Percentiles rank a stretch among this genome's conserved stretches.
phyloP scores from a whole-genome alignment of 2,329 filamentous ascomycete genomes.

The Fusarium decemcellulare region DNA sequence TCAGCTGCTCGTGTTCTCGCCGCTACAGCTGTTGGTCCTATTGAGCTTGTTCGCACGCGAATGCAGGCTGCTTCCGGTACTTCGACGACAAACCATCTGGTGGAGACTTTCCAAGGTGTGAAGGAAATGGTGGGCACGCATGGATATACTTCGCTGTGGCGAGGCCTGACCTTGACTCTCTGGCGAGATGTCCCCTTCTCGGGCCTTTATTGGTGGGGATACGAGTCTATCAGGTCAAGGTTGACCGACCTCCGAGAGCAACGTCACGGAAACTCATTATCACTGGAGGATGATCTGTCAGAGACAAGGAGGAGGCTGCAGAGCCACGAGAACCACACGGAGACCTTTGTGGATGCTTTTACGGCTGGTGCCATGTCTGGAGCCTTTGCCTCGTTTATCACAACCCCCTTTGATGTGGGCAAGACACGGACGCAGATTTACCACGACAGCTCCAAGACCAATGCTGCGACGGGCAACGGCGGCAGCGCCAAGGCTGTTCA shows the following conservation, averaged over 20 bases:
- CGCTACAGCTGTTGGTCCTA: slow-evolving; percentile 86
- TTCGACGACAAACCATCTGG: slow-evolving; percentile 77
- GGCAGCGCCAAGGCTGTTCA: slow-evolving; percentile 51
- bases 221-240: slow-evolving; percentile 83
- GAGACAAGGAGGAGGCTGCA: slow-evolving; percentile 69
- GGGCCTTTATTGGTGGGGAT: slow-evolving; percentile 98
- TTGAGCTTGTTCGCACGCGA: slow-evolving; percentile 94
- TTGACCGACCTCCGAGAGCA: slow-evolving; percentile 78
- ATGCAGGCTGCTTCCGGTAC: slow-evolving; percentile 82
- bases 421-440: slow-evolving; percentile 95
- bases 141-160: slow-evolving; percentile 89
- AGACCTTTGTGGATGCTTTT: slow-evolving; percentile 91
- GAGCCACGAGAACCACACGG: slow-evolving; percentile 77
- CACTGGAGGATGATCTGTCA: slow-evolving; percentile 53
- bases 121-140: slow-evolving; percentile 82
- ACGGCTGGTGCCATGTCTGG: slow-evolving; percentile 87
- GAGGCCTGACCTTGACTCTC: slow-evolving; percentile 89
- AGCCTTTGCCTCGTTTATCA: slow-evolving; percentile 87
- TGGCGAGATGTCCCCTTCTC: slow-evolving; percentile 99
- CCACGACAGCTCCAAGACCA: slow-evolving; percentile 62
- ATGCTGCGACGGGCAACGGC: slow-evolving; percentile 42
- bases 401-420: slow-evolving; percentile 96
- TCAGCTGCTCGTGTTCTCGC: slow-evolving; percentile 83
- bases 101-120: slow-evolving; percentile 82
- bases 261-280: slow-evolving; percentile 57